Percentiles rank a stretch among this genome's conserved stretches.
Evolutionary conservation across 257 asterid genomes (phyloP).

Genomic region (Solanum tarijense): DNA sequence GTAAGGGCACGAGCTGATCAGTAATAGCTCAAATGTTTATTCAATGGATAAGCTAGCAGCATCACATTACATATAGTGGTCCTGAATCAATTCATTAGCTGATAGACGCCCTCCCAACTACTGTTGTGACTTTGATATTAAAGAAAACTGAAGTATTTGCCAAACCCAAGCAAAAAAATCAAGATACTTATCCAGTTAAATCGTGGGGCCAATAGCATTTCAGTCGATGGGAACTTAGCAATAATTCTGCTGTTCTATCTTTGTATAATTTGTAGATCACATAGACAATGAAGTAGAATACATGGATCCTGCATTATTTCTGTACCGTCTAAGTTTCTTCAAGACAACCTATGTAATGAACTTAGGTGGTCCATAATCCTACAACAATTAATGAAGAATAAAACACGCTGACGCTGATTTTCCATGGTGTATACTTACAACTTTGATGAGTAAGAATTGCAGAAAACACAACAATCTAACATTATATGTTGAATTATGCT

Average conservation of each 20-base stretch:
- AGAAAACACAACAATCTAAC: conserved; percentile 30
- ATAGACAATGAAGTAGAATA: background rate
- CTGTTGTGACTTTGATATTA: background rate
- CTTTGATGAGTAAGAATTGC: conserved; percentile 18
- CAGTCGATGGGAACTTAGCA: background rate
- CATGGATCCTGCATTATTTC: background rate
- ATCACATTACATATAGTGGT: background rate
- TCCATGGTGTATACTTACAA: background rate
- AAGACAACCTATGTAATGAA: conserved; percentile 5
- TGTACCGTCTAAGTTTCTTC: conserved; percentile 2
- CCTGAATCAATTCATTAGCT: background rate
- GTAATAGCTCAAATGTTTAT: background rate
- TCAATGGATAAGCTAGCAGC: background rate
- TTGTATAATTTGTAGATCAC: background rate
- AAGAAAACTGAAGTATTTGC: background rate
- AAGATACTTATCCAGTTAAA: background rate
- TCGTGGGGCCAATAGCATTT: background rate
- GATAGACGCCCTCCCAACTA: background rate
- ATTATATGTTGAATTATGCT: conserved; percentile 54
- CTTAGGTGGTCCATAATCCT: conserved; percentile 15
- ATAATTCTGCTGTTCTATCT: background rate
- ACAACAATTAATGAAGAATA: background rate
- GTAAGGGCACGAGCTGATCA: background rate
- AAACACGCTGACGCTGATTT: background rate
- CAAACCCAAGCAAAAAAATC: background rate